These are phyloP conservation scores for Auriscalpium microsporum DNA, from an alignment of 768 basidiomycete genomes.

Conservation along the genomic window DNA sequence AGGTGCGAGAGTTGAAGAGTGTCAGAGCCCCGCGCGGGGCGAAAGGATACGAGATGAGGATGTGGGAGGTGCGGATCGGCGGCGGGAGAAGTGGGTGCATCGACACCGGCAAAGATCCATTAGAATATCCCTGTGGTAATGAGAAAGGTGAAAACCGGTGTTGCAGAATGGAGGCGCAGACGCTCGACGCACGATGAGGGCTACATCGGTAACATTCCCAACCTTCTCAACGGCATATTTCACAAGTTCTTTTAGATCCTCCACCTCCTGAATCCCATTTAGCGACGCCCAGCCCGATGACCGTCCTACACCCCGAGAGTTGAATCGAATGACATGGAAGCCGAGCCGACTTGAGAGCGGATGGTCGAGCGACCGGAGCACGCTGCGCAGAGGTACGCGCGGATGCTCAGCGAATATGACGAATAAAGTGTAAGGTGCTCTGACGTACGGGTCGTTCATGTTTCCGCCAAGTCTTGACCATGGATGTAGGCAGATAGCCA, in stretches of 20 bases:
- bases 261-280: conserved; percentile 60
- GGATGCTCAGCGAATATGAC: not conserved
- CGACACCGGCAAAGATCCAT: conserved; percentile 69
- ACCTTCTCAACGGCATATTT: conserved; percentile 41
- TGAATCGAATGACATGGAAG: conserved; percentile 62
- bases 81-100: conserved; percentile 47
- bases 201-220: conserved; percentile 38
- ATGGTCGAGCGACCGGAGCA: conserved; percentile 33
- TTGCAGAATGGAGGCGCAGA: not conserved
- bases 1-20: conserved; percentile 50
- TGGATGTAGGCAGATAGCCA: conserved; percentile 72
- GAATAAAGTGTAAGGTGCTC: not conserved
- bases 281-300: conserved; percentile 70
- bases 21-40: conserved; percentile 61
- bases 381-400: conserved; percentile 25
- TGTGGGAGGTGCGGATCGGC: conserved; percentile 49
- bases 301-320: conserved; percentile 68
- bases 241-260: conserved; percentile 59
- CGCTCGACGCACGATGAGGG: conserved; percentile 43
- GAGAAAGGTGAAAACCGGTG: conserved; percentile 5
- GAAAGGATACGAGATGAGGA: conserved; percentile 72
- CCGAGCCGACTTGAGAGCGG: conserved; percentile 33
- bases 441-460: conserved; percentile 67
- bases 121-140: conserved; percentile 63
- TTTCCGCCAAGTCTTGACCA: conserved; percentile 81